Base-by-base conservation (phyloP, 768 basidiomycete species). In the Leccinum rimulosum region DNA sequence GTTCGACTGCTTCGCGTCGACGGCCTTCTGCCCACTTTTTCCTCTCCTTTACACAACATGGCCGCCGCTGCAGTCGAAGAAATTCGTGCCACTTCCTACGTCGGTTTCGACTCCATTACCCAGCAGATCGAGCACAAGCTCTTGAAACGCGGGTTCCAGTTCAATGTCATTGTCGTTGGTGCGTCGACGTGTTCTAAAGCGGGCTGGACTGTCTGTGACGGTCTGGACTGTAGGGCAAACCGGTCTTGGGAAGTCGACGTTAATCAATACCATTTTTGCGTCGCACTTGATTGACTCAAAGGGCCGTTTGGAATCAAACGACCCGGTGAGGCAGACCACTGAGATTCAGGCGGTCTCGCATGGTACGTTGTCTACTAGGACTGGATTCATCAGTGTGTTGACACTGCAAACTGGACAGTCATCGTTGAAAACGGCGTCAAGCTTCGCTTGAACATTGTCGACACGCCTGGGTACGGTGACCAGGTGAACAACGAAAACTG, bases 401-500 rank as follows among this genome's bases (percentile, higher is more conserved):
- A 71, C 55, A 55, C 4, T 3, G 5, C 17, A 25, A 52, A 40
- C 48, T 12, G 52, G 54, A 58, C 25, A 98, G 95, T 96, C 63
- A 95, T 99, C 66, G 88, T 88, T 55, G 96, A 99, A 76, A 98
- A 98, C 64, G 93, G 93, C 57, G 96, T 99, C 60, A 88, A 86
- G 72, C 84, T 99, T 61, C 85, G 93, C 54, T 79, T 99, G 69
- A 98, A 98, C 82, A 98, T 99, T 64, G 93, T 98, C 65, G 96
- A 99, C 76, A 99, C 97, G 11, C 96, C 96, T 55, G 96, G 97
- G 36, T 99, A 95, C 68, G 96, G 95, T 50, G 96, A 99, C 82
- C 93, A 95, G 69, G 86, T 99, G 73, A 96, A 99, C 84, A 99
- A 99, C 75, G 96, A 99, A 75, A 91, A 91, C 74, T 98, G 97